Evolutionary conservation across 139 green algal genomes (phyloP), one percentile per base, ranked within the genome.

Genomic region (Coelastrella sp.): DNA sequence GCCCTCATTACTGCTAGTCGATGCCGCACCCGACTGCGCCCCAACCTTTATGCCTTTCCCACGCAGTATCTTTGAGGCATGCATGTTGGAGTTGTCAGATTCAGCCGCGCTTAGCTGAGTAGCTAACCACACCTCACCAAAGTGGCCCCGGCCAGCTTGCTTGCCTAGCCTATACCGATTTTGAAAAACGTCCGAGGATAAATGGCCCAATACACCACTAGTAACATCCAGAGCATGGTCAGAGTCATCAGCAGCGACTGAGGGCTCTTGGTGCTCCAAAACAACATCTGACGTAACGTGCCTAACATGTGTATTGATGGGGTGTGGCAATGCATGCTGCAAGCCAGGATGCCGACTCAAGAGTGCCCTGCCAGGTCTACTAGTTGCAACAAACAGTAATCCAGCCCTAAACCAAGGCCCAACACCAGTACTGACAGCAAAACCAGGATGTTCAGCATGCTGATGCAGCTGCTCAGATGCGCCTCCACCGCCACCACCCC

Each of bases 41-140:
- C 32, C 32, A 47, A 0, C 32, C 32, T 47, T 47, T 47, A 47
- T 47, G 32, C 32, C 32, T 47, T 47, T 47, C 32, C 32, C 32
- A 47, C 32, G 32, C 32, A 47, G 32, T 47, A 47, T 47, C 32
- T 47, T 47, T 47, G 32, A 47, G 32, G 32, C 32, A 47, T 47
- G 32, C 32, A 47, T 47, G 32, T 47, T 47, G 32, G 32, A 47
- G 32, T 47, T 47, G 32, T 47, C 32, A 47, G 32, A 47, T 47
- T 47, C 32, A 47, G 32, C 32, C 32, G 32, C 32, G 32, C 32
- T 47, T 47, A 47, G 32, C 32, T 47, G 32, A 47, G 85, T 64
- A 66, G 92, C 95, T 11, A 87, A 90, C 95, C 95, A 97, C 32
- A 97, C 95, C 83, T 97, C 95, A 0, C 95, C 95, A 91, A 96